These are phyloP conservation scores for Populus euphratica DNA, from an alignment of 345 rosid species.

Conservation along the genomic window DNA sequence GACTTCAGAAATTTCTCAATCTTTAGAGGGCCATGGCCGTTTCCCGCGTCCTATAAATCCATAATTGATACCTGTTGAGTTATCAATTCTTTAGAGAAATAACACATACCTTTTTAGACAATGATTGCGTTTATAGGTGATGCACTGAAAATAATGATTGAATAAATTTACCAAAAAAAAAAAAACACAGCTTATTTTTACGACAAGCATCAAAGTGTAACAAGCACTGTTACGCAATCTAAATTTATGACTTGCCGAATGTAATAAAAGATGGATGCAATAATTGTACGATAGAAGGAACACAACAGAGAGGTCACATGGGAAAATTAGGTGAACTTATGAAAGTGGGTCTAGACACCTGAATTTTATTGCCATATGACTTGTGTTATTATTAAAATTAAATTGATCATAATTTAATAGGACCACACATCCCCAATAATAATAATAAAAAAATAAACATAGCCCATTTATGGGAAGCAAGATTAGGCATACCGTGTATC, in stretches of 20 bases:
- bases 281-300: background rate
- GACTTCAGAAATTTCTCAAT: background rate
- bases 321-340: constrained; percentile 6
- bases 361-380: background rate
- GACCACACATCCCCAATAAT: background rate
- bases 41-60: background rate
- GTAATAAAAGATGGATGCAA: background rate
- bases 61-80: background rate
- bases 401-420: background rate
- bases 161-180: too few relatives aligned
- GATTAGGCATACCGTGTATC: background rate
- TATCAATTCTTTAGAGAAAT: background rate
- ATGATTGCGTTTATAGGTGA: background rate
- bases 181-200: background rate
- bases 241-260: constrained; percentile 1
- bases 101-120: background rate
- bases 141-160: background rate
- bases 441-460: background rate
- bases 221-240: background rate
- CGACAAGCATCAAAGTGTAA: background rate
- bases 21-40: background rate
- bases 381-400: constrained; percentile 4
- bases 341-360: constrained; percentile 1
- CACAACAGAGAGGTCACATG: background rate
- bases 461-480: background rate